phyloP scores from a whole-genome alignment of 352 stramenopile species.

The Phytopythium oedochilum region DNA sequence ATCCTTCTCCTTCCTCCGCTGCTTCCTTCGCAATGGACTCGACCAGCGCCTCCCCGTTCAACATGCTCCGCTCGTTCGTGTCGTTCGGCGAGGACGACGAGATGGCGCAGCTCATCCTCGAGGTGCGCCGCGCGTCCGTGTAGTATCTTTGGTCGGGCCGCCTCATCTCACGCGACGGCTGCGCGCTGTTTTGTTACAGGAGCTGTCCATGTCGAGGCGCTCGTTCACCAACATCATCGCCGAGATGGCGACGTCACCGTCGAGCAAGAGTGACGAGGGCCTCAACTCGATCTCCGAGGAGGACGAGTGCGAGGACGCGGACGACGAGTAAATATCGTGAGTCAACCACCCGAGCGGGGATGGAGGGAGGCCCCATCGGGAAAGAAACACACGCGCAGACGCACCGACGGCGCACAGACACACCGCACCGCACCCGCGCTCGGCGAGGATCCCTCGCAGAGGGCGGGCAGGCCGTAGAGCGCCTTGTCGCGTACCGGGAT shows the following conservation, averaged over 20 bases:
- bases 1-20: not conserved
- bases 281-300: conserved; percentile 73
- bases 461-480: conserved; percentile 14
- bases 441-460: not conserved
- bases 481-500: conserved; percentile 8
- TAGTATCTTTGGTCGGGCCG: not conserved
- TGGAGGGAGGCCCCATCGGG: not conserved
- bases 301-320: conserved; percentile 25
- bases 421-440: conserved; percentile 3
- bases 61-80: conserved; percentile 70
- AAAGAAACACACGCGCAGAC: conserved; percentile 3
- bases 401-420: conserved; percentile 2
- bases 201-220: conserved; percentile 52
- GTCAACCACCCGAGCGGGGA: not conserved
- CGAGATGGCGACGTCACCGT: conserved; percentile 58
- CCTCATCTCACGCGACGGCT: not conserved
- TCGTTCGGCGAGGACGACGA: conserved; percentile 64
- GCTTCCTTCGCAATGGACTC: conserved; percentile 26
- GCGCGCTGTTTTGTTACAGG: conserved; percentile 18
- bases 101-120: conserved; percentile 69
- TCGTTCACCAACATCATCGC: conserved; percentile 58
- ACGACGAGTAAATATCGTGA: conserved; percentile 14
- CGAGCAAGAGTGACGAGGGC: conserved; percentile 39
- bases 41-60: conserved; percentile 17
- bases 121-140: conserved; percentile 22